Evolutionary conservation across 768 basidiomycete species (phyloP), one percentile per base, ranked within the genome.

Genomic region (Podaxis sp.): DNA sequence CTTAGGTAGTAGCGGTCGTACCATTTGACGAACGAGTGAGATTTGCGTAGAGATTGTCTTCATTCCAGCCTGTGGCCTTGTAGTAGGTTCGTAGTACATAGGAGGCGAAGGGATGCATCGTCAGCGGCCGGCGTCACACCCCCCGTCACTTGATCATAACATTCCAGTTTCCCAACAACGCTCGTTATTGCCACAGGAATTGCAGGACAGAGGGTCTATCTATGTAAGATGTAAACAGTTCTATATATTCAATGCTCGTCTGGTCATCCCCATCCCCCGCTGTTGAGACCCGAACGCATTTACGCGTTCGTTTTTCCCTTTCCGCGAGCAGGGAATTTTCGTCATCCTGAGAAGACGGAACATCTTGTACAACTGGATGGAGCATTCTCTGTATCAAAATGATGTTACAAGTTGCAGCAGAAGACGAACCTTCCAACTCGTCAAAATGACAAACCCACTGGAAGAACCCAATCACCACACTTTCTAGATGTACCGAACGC

Each of bases 61-160:
- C 93, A 69, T 95, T 95, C 96, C 96, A 99, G 65, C 93, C 92
- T 36, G 94, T 97, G n/a, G 87, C 87, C 67, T 85, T 84, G 80
- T 94, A 95, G 75, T 96, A 98, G 73, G 83, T 89, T 66, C 90
- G 89, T 40, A 98, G 80, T 61, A 98, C 89, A 77, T 94, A 93
- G 13, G 91, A 85, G 42, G 92, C 88, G 70, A 94, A 94, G 5
- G 93, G 90, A 76, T 93, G 90, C 93, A 94, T 93, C 56, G 40
- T n/a, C 28, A 8, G 42, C 61, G 15, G 17, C 4, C 30, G 2
- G 30, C 15, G 46, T 52, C 54, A 53, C 60, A 8, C 40, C 40
- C 42, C 12, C 24, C 22, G 4, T 51, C 22, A 38, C 7, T 48
- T 36, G 54, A 13, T 42, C 12, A 15, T 42, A 13, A 42, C 40